phyloP scores from a whole-genome alignment of 164 flowering plant genomes.

The Chloranthus sessilifolius region DNA sequence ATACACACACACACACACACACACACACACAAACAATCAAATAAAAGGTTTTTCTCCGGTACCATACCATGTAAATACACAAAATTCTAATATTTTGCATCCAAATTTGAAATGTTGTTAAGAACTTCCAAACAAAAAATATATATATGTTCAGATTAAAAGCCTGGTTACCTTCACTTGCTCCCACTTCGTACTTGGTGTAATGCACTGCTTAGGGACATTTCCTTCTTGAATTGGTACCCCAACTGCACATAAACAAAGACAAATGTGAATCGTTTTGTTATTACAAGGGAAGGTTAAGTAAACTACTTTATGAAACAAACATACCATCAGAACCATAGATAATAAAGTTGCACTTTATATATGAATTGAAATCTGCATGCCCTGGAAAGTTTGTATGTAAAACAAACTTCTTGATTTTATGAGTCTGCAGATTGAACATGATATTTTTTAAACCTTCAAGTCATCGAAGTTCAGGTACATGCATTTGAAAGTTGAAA shows the following conservation, averaged over 20 bases:
- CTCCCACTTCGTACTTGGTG: conserved; percentile 95
- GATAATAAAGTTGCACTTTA: conserved; percentile 88
- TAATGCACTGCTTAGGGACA: conserved; percentile 48
- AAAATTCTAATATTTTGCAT: too few relatives aligned
- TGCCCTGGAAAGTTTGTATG: conserved; percentile 98
- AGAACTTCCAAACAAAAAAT: background rate
- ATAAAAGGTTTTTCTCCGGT: too few relatives aligned
- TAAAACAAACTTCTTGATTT: conserved; percentile 89
- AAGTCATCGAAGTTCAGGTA: background rate
- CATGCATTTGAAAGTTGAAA: too few relatives aligned
- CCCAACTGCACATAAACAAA: conserved; percentile 32
- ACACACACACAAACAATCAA: background rate
- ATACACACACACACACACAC: too few relatives aligned
- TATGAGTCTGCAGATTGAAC: conserved; percentile 71
- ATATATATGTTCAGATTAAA: background rate
- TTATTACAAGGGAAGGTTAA: too few relatives aligned
- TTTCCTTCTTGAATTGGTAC: conserved; percentile 47
- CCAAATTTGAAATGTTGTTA: too few relatives aligned
- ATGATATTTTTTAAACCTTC: background rate
- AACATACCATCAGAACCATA: conserved; percentile 41
- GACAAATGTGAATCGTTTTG: too few relatives aligned
- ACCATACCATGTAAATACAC: too few relatives aligned
- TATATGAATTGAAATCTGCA: conserved; percentile 92
- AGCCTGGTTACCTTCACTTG: conserved; percentile 76
- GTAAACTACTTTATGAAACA: too few relatives aligned